Evolutionary conservation across 768 basidiomycete species (phyloP).

Genomic region (Dioszegia crocea): DNA sequence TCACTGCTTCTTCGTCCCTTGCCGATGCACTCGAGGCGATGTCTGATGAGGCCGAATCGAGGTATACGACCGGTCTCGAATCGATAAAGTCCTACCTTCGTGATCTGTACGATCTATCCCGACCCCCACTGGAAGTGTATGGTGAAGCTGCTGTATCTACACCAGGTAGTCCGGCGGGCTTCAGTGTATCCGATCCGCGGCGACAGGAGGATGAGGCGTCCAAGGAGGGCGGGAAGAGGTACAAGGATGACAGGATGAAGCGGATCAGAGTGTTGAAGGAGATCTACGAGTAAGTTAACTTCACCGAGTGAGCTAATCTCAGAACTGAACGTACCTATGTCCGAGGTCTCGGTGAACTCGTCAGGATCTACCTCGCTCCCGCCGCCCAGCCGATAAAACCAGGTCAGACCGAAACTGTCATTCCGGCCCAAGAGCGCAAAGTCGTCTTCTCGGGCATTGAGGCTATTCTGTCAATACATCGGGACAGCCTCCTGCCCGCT

Average conservation of each 20-base stretch:
- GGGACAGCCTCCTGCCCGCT: slow-evolving; percentile 85
- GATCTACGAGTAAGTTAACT: slow-evolving; percentile 72
- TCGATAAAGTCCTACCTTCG: slow-evolving; percentile 93
- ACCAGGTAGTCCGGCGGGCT: neutral
- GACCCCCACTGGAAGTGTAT: slow-evolving; percentile 57
- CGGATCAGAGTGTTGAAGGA: slow-evolving; percentile 79
- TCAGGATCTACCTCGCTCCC: slow-evolving; percentile 91
- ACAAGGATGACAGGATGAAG: slow-evolving; percentile 84
- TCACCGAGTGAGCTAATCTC: slow-evolving; percentile 16
- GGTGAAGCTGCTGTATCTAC: slow-evolving; percentile 26
- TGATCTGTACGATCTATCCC: slow-evolving; percentile 89
- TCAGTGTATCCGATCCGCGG: neutral
- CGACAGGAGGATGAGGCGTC: slow-evolving; percentile 5
- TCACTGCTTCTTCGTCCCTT: slow-evolving; percentile 6
- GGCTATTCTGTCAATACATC: slow-evolving; percentile 84
- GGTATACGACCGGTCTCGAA: slow-evolving; percentile 60
- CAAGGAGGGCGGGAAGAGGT: slow-evolving; percentile 57
- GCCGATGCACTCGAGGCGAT: neutral
- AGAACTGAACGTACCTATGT: slow-evolving; percentile 95
- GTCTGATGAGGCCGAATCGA: slow-evolving; percentile 17
- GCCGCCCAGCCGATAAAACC: slow-evolving; percentile 64
- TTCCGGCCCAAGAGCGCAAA: slow-evolving; percentile 79
- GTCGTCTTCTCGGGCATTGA: slow-evolving; percentile 80
- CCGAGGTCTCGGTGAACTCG: slow-evolving; percentile 84
- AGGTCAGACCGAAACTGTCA: slow-evolving; percentile 74